Evolutionary conservation across 2,329 filamentous ascomycete species (phyloP).

Genomic region (Fusarium redolens): DNA sequence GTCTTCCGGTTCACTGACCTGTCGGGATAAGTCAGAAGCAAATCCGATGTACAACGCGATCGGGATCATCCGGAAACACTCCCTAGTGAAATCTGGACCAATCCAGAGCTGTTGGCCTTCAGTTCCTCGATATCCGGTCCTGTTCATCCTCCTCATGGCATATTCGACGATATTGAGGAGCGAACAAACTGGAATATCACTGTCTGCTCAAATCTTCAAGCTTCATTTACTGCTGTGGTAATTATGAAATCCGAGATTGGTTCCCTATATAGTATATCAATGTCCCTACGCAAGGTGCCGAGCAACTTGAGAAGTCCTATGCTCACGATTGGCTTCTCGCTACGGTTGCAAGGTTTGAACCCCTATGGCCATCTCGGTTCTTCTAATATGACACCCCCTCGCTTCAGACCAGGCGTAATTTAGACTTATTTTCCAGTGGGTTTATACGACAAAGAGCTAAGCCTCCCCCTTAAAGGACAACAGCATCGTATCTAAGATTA

Average conservation of each 20-base stretch:
- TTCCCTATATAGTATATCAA: neutral
- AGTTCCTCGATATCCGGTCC: too few species aligned
- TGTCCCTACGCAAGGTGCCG: neutral
- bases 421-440: neutral
- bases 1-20: too few species aligned
- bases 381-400: too few species aligned
- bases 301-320: too few species aligned
- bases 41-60: too few species aligned
- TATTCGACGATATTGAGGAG: neutral
- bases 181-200: neutral
- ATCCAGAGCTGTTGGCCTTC: too few species aligned
- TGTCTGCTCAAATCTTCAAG: neutral
- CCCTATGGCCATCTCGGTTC: too few species aligned
- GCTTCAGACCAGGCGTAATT: neutral
- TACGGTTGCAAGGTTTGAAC: too few species aligned
- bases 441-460: neutral
- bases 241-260: accelerated
- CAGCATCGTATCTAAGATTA: neutral
- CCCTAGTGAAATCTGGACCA: too few species aligned
- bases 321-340: too few species aligned
- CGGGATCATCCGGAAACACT: too few species aligned
- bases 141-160: neutral
- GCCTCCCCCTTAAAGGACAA: neutral
- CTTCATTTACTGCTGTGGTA: neutral
- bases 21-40: too few species aligned